These are phyloP conservation scores for Funneliformis geosporum DNA, from an alignment of 192 early-diverging fungal genomes.

Conservation along the genomic window DNA sequence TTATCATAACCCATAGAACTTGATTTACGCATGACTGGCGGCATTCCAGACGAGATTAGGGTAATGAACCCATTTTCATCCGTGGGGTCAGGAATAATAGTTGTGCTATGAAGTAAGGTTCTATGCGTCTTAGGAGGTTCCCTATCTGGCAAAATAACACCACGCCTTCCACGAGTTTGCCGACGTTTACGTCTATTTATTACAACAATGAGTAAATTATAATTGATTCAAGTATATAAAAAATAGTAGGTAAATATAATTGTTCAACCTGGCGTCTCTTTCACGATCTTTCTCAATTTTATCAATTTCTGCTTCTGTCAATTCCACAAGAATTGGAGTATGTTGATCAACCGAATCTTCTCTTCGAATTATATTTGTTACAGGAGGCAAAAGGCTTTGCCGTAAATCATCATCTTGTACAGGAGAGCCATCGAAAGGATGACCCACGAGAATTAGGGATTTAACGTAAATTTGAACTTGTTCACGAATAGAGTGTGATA, in stretches of 20 bases:
- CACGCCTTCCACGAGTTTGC: constrained; percentile 72
- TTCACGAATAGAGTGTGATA: constrained; percentile 91
- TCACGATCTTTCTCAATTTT: constrained; percentile 83
- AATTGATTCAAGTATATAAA: neutral
- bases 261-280: constrained; percentile 60
- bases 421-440: constrained; percentile 71
- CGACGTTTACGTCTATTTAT: constrained; percentile 76
- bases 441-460: constrained; percentile 79
- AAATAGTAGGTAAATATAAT: neutral
- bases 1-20: constrained; percentile 40
- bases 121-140: constrained; percentile 67
- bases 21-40: constrained; percentile 23
- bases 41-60: constrained; percentile 16
- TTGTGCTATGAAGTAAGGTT: constrained; percentile 49
- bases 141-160: constrained; percentile 66
- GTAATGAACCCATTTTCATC: constrained; percentile 28
- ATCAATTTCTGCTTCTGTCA: constrained; percentile 72
- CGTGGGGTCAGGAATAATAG: constrained; percentile 4
- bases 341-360: constrained; percentile 52
- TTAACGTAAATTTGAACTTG: constrained; percentile 86
- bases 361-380: constrained; percentile 55
- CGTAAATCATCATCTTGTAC: constrained; percentile 82
- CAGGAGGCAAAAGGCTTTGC: constrained; percentile 65
- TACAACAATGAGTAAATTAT: neutral
- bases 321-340: constrained; percentile 65